Percentiles rank a stretch among this genome's conserved stretches.
Evolutionary conservation across 768 basidiomycete genomes (phyloP).

Genomic region (Steccherinum ochraceum): DNA sequence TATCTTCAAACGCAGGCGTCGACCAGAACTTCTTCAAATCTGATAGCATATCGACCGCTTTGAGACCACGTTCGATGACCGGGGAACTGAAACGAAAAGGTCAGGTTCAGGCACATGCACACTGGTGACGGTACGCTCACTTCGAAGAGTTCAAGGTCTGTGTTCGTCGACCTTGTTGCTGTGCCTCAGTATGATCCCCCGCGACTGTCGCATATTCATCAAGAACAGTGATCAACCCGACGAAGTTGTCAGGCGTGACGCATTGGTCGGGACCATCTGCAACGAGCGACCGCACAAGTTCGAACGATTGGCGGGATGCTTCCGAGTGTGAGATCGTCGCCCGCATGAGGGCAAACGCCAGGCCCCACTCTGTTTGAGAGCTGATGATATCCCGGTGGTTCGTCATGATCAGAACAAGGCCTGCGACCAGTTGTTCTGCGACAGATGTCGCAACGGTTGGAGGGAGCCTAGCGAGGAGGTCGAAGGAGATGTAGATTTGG

Average conservation of each 20-base stretch:
- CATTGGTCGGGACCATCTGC: constrained; percentile 52
- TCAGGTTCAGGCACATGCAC: constrained; percentile 1
- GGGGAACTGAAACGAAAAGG: constrained; percentile 48
- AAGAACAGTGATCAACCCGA: constrained; percentile 70
- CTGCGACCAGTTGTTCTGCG: constrained; percentile 87
- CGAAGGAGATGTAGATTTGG: constrained; percentile 92
- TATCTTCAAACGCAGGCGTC: constrained; percentile 28
- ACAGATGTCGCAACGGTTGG: constrained; percentile 71
- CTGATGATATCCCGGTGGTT: constrained; percentile 72
- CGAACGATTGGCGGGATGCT: constrained; percentile 81
- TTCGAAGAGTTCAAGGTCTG: constrained; percentile 20
- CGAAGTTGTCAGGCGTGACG: constrained; percentile 74
- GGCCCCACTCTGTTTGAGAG: constrained; percentile 94
- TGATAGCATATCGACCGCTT: constrained; percentile 75
- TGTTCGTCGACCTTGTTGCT: constrained; percentile 34
- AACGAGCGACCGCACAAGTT: constrained; percentile 62
- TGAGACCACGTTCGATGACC: constrained; percentile 71
- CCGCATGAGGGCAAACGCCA: constrained; percentile 82
- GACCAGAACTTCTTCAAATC: constrained; percentile 63
- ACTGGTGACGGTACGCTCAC: too few species aligned
- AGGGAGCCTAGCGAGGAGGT: constrained; percentile 79
- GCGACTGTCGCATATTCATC: constrained; percentile 84
- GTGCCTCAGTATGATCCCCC: constrained; percentile 50
- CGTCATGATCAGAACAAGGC: constrained; percentile 73
- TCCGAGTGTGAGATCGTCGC: constrained; percentile 82